Evolutionary conservation across 176 grass and related monocot genomes (phyloP).

Genomic region (Triticum timopheevii): DNA sequence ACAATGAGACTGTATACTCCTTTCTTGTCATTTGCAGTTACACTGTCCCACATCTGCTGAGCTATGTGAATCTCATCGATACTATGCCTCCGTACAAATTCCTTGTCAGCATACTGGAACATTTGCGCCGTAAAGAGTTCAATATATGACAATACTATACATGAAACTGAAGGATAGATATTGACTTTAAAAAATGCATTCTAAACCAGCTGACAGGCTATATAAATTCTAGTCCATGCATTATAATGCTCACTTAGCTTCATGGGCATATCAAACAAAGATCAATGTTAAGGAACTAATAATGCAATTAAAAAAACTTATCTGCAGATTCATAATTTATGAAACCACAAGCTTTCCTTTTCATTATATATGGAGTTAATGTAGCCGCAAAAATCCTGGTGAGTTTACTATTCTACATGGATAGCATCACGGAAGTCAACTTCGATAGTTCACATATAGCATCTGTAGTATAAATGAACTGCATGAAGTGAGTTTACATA

Average conservation of each 20-base stretch:
- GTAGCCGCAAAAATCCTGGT: neutral
- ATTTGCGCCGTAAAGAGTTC: conserved; percentile 21
- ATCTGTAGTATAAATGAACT: neutral
- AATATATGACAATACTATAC: conserved; percentile 22
- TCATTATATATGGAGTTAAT: neutral
- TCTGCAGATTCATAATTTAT: neutral
- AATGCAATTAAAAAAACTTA: conserved; percentile 25
- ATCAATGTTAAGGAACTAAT: conserved; percentile 10
- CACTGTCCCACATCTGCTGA: conserved; percentile 79
- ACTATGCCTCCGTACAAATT: conserved; percentile 54
- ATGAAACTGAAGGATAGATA: conserved; percentile 1
- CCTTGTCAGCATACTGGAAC: conserved; percentile 90
- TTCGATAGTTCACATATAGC: conserved; percentile 22
- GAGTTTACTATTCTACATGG: neutral
- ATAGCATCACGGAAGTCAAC: conserved; percentile 10
- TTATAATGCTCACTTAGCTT: conserved; percentile 9
- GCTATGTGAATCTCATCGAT: conserved; percentile 57
- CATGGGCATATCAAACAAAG: neutral
- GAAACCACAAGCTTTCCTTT: conserved; percentile 1
- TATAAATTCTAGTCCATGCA: conserved; percentile 23
- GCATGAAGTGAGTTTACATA: neutral
- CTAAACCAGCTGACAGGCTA: conserved; percentile 5
- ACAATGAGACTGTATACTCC: conserved; percentile 73
- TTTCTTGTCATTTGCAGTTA: conserved; percentile 79
- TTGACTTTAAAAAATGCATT: conserved; percentile 13